These are phyloP conservation scores for Pythium scleroteichum DNA, from an alignment of 352 stramenopile species.

Conservation along the genomic window DNA sequence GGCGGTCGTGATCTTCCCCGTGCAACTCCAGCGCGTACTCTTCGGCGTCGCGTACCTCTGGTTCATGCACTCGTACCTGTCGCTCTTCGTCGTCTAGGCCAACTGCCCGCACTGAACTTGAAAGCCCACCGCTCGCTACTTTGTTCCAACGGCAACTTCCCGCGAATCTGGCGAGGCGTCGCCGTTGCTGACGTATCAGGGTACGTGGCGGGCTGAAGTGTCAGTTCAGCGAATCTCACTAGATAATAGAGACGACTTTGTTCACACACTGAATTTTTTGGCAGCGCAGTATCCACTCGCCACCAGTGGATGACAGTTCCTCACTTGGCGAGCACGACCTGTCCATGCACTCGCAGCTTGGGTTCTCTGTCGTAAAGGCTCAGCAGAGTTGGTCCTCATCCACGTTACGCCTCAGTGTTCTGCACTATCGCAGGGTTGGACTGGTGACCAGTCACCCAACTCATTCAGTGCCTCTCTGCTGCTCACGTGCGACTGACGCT, in stretches of 20 bases:
- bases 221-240: too few relatives aligned
- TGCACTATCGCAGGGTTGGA: not conserved
- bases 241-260: not conserved
- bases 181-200: too few relatives aligned
- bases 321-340: too few relatives aligned
- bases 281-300: not conserved
- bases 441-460: slow-evolving; percentile 1
- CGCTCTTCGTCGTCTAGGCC: slow-evolving; percentile 33
- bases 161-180: too few relatives aligned
- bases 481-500: too few relatives aligned
- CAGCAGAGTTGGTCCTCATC: too few relatives aligned
- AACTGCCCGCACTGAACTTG: not conserved
- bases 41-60: slow-evolving; percentile 61
- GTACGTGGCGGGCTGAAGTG: too few relatives aligned
- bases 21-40: slow-evolving; percentile 59
- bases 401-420: not conserved
- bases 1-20: slow-evolving; percentile 60
- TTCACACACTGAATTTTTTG: not conserved
- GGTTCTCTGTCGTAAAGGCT: too few relatives aligned
- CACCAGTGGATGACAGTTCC: not conserved
- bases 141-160: too few relatives aligned
- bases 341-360: too few relatives aligned
- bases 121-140: too few relatives aligned
- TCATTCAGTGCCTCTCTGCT: not conserved
- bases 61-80: slow-evolving; percentile 80